Percentiles rank a stretch among this genome's conserved stretches.
These are phyloP conservation scores for Apiotrichum laibachii DNA, from an alignment of 1,284 basidiomycete species.

Conservation along the genomic window DNA sequence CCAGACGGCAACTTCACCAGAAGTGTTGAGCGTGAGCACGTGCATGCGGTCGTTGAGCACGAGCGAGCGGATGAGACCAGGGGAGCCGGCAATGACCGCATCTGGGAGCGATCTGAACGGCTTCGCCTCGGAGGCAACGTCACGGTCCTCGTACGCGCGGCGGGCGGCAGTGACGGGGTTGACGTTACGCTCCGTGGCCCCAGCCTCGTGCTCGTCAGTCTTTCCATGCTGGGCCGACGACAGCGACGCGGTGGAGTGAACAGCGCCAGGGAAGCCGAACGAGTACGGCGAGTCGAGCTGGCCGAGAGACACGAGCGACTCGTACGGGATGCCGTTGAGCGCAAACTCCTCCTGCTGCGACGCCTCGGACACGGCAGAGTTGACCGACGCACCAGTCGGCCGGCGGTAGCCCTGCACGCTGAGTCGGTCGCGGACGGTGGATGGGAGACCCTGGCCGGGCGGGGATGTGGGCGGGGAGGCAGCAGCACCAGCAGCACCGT, in stretches of 20 bases:
- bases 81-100: conserved; percentile 69
- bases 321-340: conserved; percentile 71
- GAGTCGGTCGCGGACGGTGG: conserved; percentile 28
- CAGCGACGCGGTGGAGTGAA: conserved; percentile 70
- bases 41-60: conserved; percentile 89
- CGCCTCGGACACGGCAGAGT: conserved; percentile 34
- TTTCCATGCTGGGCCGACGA: conserved; percentile 53
- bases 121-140: conserved; percentile 73
- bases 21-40: conserved; percentile 86
- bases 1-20: conserved; percentile 81
- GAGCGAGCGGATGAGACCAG: conserved; percentile 77
- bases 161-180: conserved; percentile 47
- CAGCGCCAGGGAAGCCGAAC: conserved; percentile 34
- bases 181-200: not conserved
- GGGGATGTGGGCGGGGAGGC: conserved; percentile 10
- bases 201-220: conserved; percentile 9
- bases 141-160: conserved; percentile 69
- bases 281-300: conserved; percentile 72
- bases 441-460: conserved; percentile 14
- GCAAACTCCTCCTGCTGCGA: conserved; percentile 15
- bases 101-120: conserved; percentile 66
- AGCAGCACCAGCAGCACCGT: not conserved
- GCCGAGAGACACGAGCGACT: conserved; percentile 71
- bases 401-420: not conserved
- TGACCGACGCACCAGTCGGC: conserved; percentile 30